Evolutionary conservation across 371 early-diverging fungal species (phyloP), one percentile per base, ranked within the genome.

Genomic region (Rhizopus microsporus): DNA sequence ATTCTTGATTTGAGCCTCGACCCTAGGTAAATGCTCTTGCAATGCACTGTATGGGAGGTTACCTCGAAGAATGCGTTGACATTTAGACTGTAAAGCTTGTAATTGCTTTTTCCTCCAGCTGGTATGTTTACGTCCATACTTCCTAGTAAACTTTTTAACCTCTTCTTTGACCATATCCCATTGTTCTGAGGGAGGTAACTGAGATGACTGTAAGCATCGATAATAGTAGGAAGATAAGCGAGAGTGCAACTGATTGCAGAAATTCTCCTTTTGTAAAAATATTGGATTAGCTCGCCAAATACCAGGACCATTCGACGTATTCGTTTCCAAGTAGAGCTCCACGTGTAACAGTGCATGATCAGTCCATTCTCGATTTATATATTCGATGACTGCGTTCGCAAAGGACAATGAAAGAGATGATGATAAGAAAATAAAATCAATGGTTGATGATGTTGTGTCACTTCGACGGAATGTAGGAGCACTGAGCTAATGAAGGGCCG

Each of bases 271-370:
- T 10, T 37, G 7, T 3, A 33, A 13, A 49, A 32, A 29, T 13
- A 5, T 15, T 6, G 53, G 53, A 30, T 52, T 52, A 29, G 42
- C 53, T 23, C 53, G 39, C 53, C 53, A 52, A 7, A 52, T 29
- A 17, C 53, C 42, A 12, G 51, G 51, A 15, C 51, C 37, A 8
- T 37, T 51, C 2, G 23, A 23, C 3, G 34, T 16, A n/a, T 16
- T 16, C 3, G 15, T 9, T 0, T 15, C 33, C 7, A 10, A 1
- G 5, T 38, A 12, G 12, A 51, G 12, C 6, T 23, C 12, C n/a
- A 54, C 10, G 16, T 33, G 31, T 1, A 59, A 13, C 5, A 52
- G 10, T 8, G 52, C 59, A 46, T 59, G 59, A 30, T 59, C 59
- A 2, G 59, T 51, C 52, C 59, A 59, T 13, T 34, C 10, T 0